A percentile compares a stretch with the other conserved stretches of the same genome.
phyloP scores from a whole-genome alignment of 257 asterid genomes.

The Apocynum venetum region DNA sequence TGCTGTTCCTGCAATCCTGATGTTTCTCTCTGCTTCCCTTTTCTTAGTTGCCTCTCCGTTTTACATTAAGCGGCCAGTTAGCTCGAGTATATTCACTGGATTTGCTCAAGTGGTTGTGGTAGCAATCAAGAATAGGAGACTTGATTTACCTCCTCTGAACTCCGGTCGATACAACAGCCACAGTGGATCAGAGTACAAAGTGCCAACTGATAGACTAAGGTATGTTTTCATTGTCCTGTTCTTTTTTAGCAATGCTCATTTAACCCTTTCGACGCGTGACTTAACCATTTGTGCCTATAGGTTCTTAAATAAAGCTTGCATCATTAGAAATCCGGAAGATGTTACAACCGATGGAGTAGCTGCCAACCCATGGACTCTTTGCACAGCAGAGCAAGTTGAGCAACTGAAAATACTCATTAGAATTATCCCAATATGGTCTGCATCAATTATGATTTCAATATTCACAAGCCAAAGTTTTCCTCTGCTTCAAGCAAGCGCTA shows the following conservation, averaged over 20 bases:
- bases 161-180: constrained; percentile 33
- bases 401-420: constrained; percentile 52
- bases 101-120: constrained; percentile 42
- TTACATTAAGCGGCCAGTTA: constrained; percentile 35
- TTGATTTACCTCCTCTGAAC: constrained; percentile 23
- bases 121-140: constrained; percentile 42
- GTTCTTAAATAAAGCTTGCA: constrained; percentile 69
- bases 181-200: constrained; percentile 32
- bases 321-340: constrained; percentile 44
- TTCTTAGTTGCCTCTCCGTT: constrained; percentile 46
- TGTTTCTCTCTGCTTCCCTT: constrained; percentile 43
- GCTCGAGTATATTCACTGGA: constrained; percentile 38
- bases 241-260: neutral
- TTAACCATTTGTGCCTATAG: constrained; percentile 21
- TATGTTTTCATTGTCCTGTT: neutral
- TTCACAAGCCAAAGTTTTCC: constrained; percentile 53
- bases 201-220: constrained; percentile 54
- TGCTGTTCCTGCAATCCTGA: constrained; percentile 53
- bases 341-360: constrained; percentile 32
- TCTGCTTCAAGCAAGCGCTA: constrained; percentile 53
- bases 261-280: neutral
- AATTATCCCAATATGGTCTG: constrained; percentile 66
- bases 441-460: constrained; percentile 54
- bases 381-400: constrained; percentile 61
- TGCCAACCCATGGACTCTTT: constrained; percentile 41